phyloP scores from a whole-genome alignment of 495 filamentous ascomycete genomes.

The Daldinia grandis region DNA sequence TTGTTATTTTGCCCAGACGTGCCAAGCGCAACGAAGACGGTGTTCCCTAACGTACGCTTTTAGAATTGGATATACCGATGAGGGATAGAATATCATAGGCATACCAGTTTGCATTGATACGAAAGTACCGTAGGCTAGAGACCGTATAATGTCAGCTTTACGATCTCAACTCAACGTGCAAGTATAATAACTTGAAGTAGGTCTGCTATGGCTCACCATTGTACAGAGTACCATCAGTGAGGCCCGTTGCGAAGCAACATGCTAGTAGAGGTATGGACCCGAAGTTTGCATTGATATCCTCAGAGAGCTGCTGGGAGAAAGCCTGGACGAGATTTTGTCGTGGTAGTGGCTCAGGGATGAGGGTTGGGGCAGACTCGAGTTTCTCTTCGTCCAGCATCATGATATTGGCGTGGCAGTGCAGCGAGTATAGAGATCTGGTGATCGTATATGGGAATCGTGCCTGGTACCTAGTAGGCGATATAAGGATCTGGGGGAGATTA shows the following conservation, averaged over 20 bases:
- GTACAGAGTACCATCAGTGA: constrained; percentile 63
- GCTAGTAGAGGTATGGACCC: constrained; percentile 56
- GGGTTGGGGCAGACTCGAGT: constrained; percentile 7
- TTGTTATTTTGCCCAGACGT: constrained; percentile 42
- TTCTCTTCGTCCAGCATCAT: constrained; percentile 42
- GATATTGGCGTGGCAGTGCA: not conserved
- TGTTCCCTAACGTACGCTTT: constrained; percentile 31
- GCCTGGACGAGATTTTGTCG: constrained; percentile 20
- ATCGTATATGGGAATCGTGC: not conserved
- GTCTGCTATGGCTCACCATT: constrained; percentile 45
- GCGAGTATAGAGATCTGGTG: not conserved
- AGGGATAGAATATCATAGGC: not conserved
- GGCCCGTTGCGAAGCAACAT: constrained; percentile 60
- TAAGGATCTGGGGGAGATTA: not conserved
- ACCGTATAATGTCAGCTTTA: constrained; percentile 15
- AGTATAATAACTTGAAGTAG: not conserved
- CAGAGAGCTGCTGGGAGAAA: constrained; percentile 46
- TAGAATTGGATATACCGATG: not conserved
- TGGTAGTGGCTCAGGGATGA: constrained; percentile 5
- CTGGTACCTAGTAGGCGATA: constrained; percentile 10
- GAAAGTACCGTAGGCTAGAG: constrained; percentile 61
- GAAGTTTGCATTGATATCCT: constrained; percentile 49
- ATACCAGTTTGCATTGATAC: constrained; percentile 66
- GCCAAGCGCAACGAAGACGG: constrained; percentile 43
- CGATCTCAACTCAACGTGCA: not conserved